A percentile compares a stretch with the other conserved stretches of the same genome.
Evolutionary conservation across 2,329 filamentous ascomycete species (phyloP).

Genomic region (Exophiala sp.): DNA sequence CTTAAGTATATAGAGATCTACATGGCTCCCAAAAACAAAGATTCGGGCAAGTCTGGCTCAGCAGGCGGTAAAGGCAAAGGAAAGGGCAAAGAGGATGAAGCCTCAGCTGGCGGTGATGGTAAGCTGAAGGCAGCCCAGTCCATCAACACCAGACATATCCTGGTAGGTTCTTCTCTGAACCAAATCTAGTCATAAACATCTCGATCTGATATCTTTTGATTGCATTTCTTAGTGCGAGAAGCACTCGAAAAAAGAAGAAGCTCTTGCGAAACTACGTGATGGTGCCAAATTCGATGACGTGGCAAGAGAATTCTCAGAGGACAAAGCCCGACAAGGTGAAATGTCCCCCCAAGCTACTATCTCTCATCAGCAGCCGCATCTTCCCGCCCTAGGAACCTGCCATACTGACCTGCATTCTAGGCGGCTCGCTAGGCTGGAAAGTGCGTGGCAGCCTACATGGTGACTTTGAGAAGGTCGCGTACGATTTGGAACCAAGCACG

Average conservation of each 20-base stretch:
- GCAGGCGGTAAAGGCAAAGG: constrained; percentile 33
- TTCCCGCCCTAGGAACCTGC: constrained; percentile 5
- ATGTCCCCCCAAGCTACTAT: background rate
- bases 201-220: background rate
- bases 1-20: background rate
- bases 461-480: constrained; percentile 61
- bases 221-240: constrained; percentile 53
- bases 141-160: constrained; percentile 65
- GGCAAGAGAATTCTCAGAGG: constrained; percentile 61
- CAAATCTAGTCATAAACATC: background rate
- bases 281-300: constrained; percentile 64
- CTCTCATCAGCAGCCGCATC: constrained; percentile 6
- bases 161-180: constrained; percentile 40
- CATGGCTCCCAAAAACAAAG: constrained; percentile 45
- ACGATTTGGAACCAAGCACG: constrained; percentile 59
- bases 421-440: constrained; percentile 63
- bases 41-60: constrained; percentile 24
- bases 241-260: constrained; percentile 63
- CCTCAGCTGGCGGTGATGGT: constrained; percentile 27
- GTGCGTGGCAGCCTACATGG: constrained; percentile 53
- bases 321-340: constrained; percentile 59
- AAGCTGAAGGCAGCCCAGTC: constrained; percentile 57
- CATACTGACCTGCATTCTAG: constrained; percentile 34
- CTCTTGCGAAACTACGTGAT: constrained; percentile 56
- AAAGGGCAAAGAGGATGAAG: constrained; percentile 39